A percentile compares a stretch with the other conserved stretches of the same genome.
phyloP scores from a whole-genome alignment of 2,329 filamentous ascomycete genomes.

The Scedosporium aurantiacum region DNA sequence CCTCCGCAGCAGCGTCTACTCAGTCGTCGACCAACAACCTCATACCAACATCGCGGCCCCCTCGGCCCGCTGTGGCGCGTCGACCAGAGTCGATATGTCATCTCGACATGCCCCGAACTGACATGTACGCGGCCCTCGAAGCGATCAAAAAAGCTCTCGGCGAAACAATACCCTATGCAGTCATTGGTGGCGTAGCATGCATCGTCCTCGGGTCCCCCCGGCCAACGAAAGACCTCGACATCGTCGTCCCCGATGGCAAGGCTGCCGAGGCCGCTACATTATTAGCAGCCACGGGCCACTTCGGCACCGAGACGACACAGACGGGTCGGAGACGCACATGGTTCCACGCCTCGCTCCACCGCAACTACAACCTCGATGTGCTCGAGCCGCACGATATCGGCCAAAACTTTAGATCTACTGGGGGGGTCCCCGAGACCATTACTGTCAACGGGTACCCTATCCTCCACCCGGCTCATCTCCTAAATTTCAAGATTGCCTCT shows the following conservation, averaged over 20 bases:
- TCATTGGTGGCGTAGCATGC: slow-evolving; percentile 4
- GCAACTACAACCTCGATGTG: slow-evolving; percentile 4
- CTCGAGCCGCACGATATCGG: slow-evolving; percentile 5
- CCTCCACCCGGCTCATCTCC: slow-evolving; percentile 3
- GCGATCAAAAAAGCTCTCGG: background rate
- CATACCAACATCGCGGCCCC: background rate
- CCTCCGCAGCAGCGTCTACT: background rate
- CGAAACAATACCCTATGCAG: slow-evolving; percentile 1
- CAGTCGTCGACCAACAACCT: background rate
- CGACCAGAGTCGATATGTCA: background rate
- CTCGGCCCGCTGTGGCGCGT: background rate
- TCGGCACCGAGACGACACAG: background rate
- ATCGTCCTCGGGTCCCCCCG: slow-evolving; percentile 4
- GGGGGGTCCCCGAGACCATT: background rate
- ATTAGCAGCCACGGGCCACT: background rate
- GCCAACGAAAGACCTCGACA: slow-evolving; percentile 5
- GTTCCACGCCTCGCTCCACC: slow-evolving; percentile 1
- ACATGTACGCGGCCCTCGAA: slow-evolving; percentile 4
- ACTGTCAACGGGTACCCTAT: background rate
- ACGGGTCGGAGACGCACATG: background rate
- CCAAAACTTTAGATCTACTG: background rate
- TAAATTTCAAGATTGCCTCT: slow-evolving; percentile 5
- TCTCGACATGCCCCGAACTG: slow-evolving; percentile 1
- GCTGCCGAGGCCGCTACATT: background rate
- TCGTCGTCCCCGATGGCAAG: slow-evolving; percentile 5